Evolutionary conservation across 1,284 basidiomycete genomes (phyloP), one percentile per base, ranked within the genome.

Genomic region (Pisolithus thermaeus): DNA sequence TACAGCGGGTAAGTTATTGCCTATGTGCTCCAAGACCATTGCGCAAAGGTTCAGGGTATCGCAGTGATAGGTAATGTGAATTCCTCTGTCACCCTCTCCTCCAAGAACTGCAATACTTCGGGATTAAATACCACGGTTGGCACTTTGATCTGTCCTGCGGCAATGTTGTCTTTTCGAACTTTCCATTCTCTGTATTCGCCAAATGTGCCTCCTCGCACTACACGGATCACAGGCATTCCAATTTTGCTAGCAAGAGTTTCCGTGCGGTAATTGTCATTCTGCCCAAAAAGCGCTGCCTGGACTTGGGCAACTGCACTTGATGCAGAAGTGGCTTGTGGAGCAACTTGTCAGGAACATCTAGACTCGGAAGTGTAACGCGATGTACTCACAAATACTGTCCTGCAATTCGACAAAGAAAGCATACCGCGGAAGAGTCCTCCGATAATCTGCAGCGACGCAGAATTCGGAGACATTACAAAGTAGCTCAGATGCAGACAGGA

Each of bases 321-420:
- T 12, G 50, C 46, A 8, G 50, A 51, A 2, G 55, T 7, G 2
- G 50, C 61, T 56, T 22, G 3, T 27, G 35, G 9, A 3, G 9
- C 9, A 28, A 18, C 18, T 30, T 11, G 22, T 45, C 23, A 49
- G 46, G 7, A 41, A 27, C 32, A n/a, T 23, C 36, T 11, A 20
- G 32, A 8, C 30, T 38, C 37, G 27, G 18, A 36, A 27, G 16
- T 8, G 27, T 25, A 38, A n/a, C 20, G 4, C 45, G 22, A 41
- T 36, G 23, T 18, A 43, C 52, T 45, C 23, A 56, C 61, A 50
- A 4, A 47, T 28, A 4, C 54, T 44, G 9, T 42, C 50, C 7
- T n/a, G 49, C n/a, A 30, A 38, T 36, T 66, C 62, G 0, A 64
- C 53, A 47, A 61, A 56, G 27, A 62, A 61, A 25, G 43, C 51